phyloP scores from a whole-genome alignment of 2,329 filamentous ascomycete genomes.

The Pseudogymnoascus sp. region DNA sequence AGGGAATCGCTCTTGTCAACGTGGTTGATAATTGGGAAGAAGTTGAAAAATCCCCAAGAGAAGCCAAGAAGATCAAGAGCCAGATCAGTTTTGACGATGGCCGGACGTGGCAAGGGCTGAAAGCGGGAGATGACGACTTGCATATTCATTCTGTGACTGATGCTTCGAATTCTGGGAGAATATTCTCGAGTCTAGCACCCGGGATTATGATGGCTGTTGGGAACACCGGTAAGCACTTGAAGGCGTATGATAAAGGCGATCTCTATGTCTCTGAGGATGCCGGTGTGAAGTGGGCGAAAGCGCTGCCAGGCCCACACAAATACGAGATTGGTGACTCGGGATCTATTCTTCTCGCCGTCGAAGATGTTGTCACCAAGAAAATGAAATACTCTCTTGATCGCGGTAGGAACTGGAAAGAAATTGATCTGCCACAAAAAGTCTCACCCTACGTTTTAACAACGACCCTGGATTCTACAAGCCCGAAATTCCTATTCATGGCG shows the following conservation, averaged over 20 bases:
- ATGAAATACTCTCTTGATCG: conserved; percentile 78
- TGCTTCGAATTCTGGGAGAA: conserved; percentile 68
- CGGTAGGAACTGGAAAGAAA: conserved; percentile 70
- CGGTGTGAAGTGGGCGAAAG: conserved; percentile 72
- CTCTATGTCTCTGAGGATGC: conserved; percentile 88
- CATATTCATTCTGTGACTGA: conserved; percentile 92
- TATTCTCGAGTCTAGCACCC: conserved; percentile 90
- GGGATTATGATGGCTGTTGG: conserved; percentile 91
- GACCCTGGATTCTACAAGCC: conserved; percentile 81
- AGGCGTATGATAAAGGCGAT: conserved; percentile 62
- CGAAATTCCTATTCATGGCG: conserved; percentile 79
- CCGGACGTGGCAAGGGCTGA: conserved; percentile 69
- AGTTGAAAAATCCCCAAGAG: conserved; percentile 45
- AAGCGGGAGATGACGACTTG: conserved; percentile 55
- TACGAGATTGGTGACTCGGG: conserved; percentile 96
- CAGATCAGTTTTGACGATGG: conserved; percentile 95
- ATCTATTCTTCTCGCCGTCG: conserved; percentile 75
- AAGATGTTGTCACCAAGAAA: conserved; percentile 56
- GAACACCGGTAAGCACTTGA: conserved; percentile 71
- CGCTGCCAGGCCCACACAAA: conserved; percentile 75
- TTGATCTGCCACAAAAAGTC: conserved; percentile 63
- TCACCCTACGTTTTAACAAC: conserved; percentile 71
- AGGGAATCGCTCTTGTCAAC: conserved; percentile 88
- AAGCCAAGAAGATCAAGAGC: conserved; percentile 62
- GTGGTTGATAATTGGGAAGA: conserved; percentile 78